phyloP scores from a whole-genome alignment of 371 early-diverging fungal species.

The Mucor plumbeus region DNA sequence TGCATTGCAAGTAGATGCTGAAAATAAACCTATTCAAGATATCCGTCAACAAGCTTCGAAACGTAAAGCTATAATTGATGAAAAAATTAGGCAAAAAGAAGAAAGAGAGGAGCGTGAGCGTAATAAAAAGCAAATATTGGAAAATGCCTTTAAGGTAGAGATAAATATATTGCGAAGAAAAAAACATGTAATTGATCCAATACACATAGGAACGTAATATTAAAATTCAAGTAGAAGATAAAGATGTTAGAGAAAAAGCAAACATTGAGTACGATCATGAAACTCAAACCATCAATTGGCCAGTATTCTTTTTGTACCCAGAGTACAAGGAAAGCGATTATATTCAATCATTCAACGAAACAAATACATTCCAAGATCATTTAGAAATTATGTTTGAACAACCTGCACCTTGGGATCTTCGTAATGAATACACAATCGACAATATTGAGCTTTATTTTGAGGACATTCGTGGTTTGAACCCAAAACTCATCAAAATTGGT shows the following conservation, averaged over 20 bases:
- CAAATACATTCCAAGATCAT: conserved; percentile 83
- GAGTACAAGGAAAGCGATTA: conserved; percentile 92
- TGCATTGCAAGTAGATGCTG: conserved; percentile 72
- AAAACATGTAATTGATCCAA: not conserved
- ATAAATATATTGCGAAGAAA: not conserved
- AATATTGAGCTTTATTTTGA: conserved; percentile 84
- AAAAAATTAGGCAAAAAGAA: conserved; percentile 51
- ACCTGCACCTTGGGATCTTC: conserved; percentile 84
- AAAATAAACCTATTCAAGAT: conserved; percentile 65
- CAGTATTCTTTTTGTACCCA: conserved; percentile 94
- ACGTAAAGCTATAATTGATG: conserved; percentile 47
- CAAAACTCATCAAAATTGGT: conserved; percentile 74
- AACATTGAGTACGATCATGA: conserved; percentile 71
- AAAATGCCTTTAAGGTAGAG: conserved; percentile 55
- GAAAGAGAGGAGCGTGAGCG: conserved; percentile 51
- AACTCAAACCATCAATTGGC: conserved; percentile 76
- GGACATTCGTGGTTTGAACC: conserved; percentile 56
- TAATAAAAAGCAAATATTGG: conserved; percentile 50
- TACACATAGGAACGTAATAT: conserved; percentile 57
- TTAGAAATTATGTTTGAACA: conserved; percentile 84
- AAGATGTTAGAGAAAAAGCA: conserved; percentile 47
- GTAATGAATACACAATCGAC: conserved; percentile 68
- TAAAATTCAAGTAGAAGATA: conserved; percentile 51
- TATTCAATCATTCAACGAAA: conserved; percentile 86
- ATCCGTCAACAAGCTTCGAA: conserved; percentile 49